Evolutionary conservation across 306 rosid species (phyloP), one percentile per base, ranked within the genome.

Genomic region (Cicer bijugum): DNA sequence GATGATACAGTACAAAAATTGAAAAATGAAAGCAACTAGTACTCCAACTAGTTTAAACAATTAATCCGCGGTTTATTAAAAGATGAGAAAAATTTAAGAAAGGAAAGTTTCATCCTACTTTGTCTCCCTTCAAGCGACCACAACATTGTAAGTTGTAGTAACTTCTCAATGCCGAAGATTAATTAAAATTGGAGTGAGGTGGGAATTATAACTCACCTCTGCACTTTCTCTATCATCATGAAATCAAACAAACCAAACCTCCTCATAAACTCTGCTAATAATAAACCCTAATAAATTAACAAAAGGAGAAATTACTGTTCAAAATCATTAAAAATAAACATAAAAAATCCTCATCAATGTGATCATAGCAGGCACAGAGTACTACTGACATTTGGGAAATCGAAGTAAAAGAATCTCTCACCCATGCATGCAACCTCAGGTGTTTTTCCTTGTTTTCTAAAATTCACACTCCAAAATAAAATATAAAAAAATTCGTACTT

Each of bases 331-430:
- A 51, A 42, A 42, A 19, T 8, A 9, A 1, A 20, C 2, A 20
- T 20, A 20, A 20, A 20, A 56, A 71, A 71, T 65, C 11, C 75
- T 75, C 66, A 59, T 59, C 44, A 59, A 59, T 59, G 66, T 59
- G 74, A 82, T 70, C 52, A 48, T 12, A 16, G 61, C 76, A 77
- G 81, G 12, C 33, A 53, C 74, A 72, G 71, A 51, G 59, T 19
- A 43, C 19, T 72, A 72, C 85, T 76, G 85, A 76, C 79, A 50
- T 72, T 77, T 77, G 68, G 79, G 77, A 78, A 78, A 82, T 77
- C 85, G 79, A 67, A 66, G 76, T 74, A 58, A 77, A n/a, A 67
- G 78, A 78, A 72, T 67, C 81, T 82, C 59, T 50, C 10, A 9
- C 64, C 79, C 75, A 57, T 82, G 81, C 81, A 59, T 60, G 70